Conservation (phyloP, 2,329 filamentous ascomycete genomes). For the Kalmusia sp. region DNA sequence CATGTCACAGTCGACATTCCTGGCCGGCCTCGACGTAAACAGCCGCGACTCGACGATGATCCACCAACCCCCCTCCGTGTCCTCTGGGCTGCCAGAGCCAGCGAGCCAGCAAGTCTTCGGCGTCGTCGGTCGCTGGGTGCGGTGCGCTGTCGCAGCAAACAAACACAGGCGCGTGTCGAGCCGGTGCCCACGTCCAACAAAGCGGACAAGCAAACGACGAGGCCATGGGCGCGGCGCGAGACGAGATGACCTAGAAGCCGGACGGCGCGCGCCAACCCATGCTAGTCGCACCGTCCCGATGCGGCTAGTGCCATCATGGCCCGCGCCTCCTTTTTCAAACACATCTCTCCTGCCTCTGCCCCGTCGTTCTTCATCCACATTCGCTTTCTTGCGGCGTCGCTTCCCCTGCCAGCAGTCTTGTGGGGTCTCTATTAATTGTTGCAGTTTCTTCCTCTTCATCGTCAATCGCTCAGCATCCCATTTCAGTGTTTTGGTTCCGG, state of each 20-base stretch:
- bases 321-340: constrained; percentile 20
- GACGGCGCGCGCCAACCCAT: neutral
- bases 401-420: constrained; percentile 13
- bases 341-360: constrained; percentile 15
- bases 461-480: constrained; percentile 49
- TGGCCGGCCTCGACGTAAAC: constrained; percentile 2
- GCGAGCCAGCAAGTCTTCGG: neutral
- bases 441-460: constrained; percentile 44
- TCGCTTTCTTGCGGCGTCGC: constrained; percentile 18
- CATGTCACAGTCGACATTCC: constrained; percentile 5
- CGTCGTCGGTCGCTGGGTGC: no score
- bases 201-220: neutral
- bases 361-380: constrained; percentile 18
- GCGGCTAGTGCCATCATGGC: constrained; percentile 13
- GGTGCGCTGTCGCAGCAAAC: neutral
- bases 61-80: no score
- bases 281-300: constrained; percentile 3
- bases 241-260: neutral
- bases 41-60: no score
- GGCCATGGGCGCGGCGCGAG: constrained; percentile 4
- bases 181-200: neutral
- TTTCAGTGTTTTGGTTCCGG: constrained; percentile 32
- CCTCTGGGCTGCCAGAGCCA: neutral
- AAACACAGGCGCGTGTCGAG: neutral
- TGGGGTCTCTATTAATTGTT: constrained; percentile 35